These are phyloP conservation scores for Ogataea allantospora DNA, from an alignment of 805 yeast genomes.

Conservation along the genomic window DNA sequence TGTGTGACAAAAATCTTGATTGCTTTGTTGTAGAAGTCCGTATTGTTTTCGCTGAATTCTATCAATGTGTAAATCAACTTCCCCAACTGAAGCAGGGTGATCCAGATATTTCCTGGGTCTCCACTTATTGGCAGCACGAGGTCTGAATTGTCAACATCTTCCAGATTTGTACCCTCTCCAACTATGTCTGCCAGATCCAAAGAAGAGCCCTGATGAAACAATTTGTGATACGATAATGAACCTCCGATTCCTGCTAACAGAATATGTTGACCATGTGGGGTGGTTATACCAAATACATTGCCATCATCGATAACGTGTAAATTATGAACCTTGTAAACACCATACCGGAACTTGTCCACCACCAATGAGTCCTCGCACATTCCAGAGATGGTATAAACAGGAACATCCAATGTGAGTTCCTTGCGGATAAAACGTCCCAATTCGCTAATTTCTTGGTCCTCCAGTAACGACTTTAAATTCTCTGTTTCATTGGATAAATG, in stretches of 20 bases:
- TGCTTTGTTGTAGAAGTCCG: constrained; percentile 35
- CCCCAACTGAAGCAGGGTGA: constrained; percentile 68
- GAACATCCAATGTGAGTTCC: constrained; percentile 43
- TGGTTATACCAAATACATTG: constrained; percentile 41
- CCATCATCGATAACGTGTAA: constrained; percentile 61
- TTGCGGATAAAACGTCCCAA: constrained; percentile 48
- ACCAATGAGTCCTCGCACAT: constrained; percentile 73
- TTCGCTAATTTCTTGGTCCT: constrained; percentile 47
- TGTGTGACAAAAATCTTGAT: constrained; percentile 65
- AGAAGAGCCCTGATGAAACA: constrained; percentile 64
- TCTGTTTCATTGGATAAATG: constrained; percentile 38
- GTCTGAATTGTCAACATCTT: constrained; percentile 25
- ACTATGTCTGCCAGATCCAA: constrained; percentile 32
- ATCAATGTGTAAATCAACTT: constrained; percentile 52
- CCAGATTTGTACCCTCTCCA: constrained; percentile 25
- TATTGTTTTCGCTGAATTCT: constrained; percentile 35
- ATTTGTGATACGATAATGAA: constrained; percentile 58
- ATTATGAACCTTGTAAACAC: constrained; percentile 54
- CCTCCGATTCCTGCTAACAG: constrained; percentile 74
- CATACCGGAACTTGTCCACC: constrained; percentile 57
- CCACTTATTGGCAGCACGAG: constrained; percentile 52
- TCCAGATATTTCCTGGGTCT: constrained; percentile 71
- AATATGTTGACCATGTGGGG: constrained; percentile 43
- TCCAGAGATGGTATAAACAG: constrained; percentile 78
- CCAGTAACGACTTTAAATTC: constrained; percentile 35